These are phyloP conservation scores for Schizophyllum amplum DNA, from an alignment of 1,284 basidiomycete genomes.

Conservation along the genomic window DNA sequence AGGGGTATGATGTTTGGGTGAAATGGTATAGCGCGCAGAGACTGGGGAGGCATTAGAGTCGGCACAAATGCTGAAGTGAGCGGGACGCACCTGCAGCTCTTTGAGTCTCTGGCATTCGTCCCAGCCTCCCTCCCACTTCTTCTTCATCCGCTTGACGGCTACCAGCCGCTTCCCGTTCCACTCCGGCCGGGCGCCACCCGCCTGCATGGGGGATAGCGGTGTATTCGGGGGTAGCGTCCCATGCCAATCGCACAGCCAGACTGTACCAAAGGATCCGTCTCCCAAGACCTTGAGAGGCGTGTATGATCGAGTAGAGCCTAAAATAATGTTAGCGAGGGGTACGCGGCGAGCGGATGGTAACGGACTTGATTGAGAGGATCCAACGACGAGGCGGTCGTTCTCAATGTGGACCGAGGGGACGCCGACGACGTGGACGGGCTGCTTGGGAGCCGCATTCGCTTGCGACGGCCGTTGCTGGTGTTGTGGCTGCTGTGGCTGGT, in stretches of 20 bases:
- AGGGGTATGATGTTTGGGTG: conserved; percentile 98
- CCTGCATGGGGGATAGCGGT: conserved; percentile 86
- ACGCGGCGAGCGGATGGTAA: conserved; percentile 12
- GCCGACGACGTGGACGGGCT: conserved; percentile 55
- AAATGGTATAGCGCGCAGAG: conserved; percentile 86
- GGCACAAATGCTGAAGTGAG: conserved; percentile 10
- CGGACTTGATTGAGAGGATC: conserved; percentile 62
- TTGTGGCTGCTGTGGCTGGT: conserved; percentile 16
- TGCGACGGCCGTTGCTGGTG: conserved; percentile 13
- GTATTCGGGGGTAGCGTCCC: conserved; percentile 86
- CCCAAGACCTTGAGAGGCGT: conserved; percentile 84
- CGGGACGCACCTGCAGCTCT: conserved; percentile 80
- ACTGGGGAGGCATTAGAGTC: conserved; percentile 40
- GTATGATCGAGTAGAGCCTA: conserved; percentile 52
- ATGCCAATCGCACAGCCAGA: conserved; percentile 99
- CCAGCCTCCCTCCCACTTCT: conserved; percentile 95
- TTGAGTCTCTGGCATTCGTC: conserved; percentile 93
- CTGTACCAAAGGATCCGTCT: conserved; percentile 96
- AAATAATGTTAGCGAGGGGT: conserved; percentile 12
- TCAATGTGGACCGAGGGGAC: conserved; percentile 67
- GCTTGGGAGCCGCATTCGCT: conserved; percentile 31
- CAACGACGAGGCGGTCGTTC: conserved; percentile 59
- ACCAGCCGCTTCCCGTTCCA: conserved; percentile 94
- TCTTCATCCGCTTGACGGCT: conserved; percentile 98
- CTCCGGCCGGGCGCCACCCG: conserved; percentile 84